Percentiles rank a stretch among this genome's conserved stretches.
Conservation (phyloP, 169 alveolate species). For the Cryptosporidium parvum region DNA sequence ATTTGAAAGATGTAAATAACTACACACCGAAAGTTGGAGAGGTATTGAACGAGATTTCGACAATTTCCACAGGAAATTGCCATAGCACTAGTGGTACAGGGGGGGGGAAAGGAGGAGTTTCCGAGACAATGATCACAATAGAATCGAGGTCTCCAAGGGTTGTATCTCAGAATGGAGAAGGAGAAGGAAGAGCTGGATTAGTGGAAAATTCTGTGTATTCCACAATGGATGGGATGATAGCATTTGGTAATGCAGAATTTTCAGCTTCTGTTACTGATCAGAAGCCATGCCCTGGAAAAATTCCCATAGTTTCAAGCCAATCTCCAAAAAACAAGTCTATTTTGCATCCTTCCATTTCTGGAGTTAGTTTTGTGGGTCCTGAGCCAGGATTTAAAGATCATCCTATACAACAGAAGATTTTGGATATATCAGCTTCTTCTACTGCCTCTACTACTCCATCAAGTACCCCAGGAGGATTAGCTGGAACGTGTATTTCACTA, state of each 20-base stretch:
- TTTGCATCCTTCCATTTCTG: conserved; percentile 14
- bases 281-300: not conserved
- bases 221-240: conserved; percentile 55
- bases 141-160: not conserved
- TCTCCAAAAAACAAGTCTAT: not conserved
- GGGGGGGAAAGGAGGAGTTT: not conserved
- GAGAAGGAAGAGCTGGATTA: not conserved
- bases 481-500: not conserved
- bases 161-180: not conserved
- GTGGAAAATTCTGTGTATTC: conserved; percentile 6
- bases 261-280: conserved; percentile 15
- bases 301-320: not conserved
- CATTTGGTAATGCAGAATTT: conserved; percentile 57
- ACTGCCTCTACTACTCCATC: conserved; percentile 7
- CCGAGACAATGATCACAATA: not conserved
- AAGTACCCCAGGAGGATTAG: conserved; percentile 5
- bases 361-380: not conserved
- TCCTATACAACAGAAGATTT: not conserved
- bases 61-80: not conserved
- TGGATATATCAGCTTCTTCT: conserved; percentile 3
- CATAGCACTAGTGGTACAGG: not conserved
- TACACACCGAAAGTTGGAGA: conserved; percentile 1
- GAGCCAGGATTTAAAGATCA: conserved; percentile 13
- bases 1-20: not conserved
- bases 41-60: not conserved